Evolutionary conservation across 176 grass and related monocot species (phyloP), one percentile per base, ranked within the genome.

Genomic region (Eragrostis nindensis): DNA sequence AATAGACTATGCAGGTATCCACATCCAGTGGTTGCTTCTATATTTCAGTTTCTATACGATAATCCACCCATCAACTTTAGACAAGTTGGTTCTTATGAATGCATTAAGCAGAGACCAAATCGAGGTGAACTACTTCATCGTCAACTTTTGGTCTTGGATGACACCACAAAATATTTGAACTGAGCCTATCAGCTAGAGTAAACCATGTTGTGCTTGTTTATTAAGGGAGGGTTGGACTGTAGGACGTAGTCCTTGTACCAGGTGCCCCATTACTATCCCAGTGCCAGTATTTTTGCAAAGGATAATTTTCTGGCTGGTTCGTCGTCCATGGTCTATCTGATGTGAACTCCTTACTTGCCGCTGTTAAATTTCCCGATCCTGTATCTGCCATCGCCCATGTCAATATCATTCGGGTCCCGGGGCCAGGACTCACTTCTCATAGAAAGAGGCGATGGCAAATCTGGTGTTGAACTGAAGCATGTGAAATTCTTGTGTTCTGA

Each of bases 81-180:
- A 55, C 49, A 83, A 66, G 11, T 15, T 83, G 69, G 44, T 66
- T 22, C 13, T 63, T 62, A 19, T 39, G 49, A 18, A 78, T 39
- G 73, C 27, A 83, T 78, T 83, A 65, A 14, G 57, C 21, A 7
- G 46, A 53, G 47, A 70, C 65, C 79, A 80, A 67, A 56, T 39
- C 40, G 9, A 17, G 66, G 65, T 61, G 49, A 36, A 45, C 38
- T 49, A 52, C 55, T 73, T 38, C 38, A 52, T n/a, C 57, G 60
- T 88, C 68, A 79, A 61, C 29, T 19, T 18, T 38, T 19, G 24
- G 68, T 79, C 68, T 25, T 41, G 59, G 59, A 59, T 6, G 41
- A n/a, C 68, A 42, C 83, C 48, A n/a, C 74, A 39, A 22, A 21
- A 16, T 47, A 2, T 3, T 79, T 54, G 54, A 29, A 45, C 3